Evolutionary conservation across 306 rosid species (phyloP).

Genomic region (Amphicarpaea edgeworthii): DNA sequence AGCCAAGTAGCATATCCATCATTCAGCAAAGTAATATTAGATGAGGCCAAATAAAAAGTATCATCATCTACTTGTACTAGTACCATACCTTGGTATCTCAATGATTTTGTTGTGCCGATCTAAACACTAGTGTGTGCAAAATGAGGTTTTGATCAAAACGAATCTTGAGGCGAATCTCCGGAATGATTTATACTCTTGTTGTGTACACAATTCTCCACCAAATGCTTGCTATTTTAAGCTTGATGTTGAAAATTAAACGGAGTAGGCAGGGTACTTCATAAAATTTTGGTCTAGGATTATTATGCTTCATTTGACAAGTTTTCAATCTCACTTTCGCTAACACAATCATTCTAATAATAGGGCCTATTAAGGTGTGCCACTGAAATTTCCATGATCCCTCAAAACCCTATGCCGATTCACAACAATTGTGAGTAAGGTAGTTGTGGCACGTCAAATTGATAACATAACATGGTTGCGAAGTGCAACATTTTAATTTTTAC

Average conservation of each 20-base stretch:
- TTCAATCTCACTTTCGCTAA: background rate
- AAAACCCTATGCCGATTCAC: slow-evolving; percentile 20
- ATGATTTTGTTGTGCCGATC: slow-evolving; percentile 40
- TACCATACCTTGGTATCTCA: slow-evolving; percentile 18
- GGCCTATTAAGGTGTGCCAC: background rate
- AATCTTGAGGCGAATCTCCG: background rate
- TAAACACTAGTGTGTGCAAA: background rate
- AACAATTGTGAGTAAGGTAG: slow-evolving; percentile 34
- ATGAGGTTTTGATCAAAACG: slow-evolving; percentile 13
- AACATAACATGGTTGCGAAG: background rate
- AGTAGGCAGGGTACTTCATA: no score
- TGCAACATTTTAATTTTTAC: background rate
- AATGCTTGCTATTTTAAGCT: slow-evolving; percentile 23
- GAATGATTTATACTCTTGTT: background rate
- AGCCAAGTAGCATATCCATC: slow-evolving; percentile 37
- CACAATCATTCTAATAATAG: background rate
- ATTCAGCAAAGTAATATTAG: slow-evolving; percentile 5
- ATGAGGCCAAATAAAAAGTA: slow-evolving; percentile 35
- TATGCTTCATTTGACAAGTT: background rate
- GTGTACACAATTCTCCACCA: background rate
- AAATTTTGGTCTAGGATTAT: no score
- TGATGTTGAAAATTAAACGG: background rate
- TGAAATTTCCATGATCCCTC: slow-evolving; percentile 20
- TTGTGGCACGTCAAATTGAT: slow-evolving; percentile 45
- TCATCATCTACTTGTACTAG: slow-evolving; percentile 31